Percentiles rank a stretch among this genome's conserved stretches.
Conservation (phyloP, 2,329 filamentous ascomycete genomes). For the Colletotrichum horii region DNA sequence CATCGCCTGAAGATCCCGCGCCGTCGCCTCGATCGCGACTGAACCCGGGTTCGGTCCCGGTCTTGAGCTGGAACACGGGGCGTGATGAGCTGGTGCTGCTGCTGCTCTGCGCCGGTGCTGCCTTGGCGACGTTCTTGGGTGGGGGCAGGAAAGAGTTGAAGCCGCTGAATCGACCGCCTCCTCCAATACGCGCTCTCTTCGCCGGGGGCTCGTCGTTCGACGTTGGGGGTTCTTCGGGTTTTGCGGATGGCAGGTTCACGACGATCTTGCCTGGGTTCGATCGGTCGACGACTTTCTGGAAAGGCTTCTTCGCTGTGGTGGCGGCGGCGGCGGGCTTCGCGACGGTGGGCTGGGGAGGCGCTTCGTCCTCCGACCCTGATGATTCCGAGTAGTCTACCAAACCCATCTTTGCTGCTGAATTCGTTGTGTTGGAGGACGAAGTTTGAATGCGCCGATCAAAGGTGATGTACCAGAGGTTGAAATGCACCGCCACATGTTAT, state of each 20-base stretch:
- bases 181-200: slow-evolving; percentile 69
- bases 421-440: neutral
- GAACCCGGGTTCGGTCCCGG: slow-evolving; percentile 83
- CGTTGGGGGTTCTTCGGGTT: slow-evolving; percentile 35
- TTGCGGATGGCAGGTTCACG: slow-evolving; percentile 72
- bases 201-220: slow-evolving; percentile 63
- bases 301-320: slow-evolving; percentile 56
- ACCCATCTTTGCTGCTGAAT: slow-evolving; percentile 61
- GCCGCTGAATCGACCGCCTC: slow-evolving; percentile 69
- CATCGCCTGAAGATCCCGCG: slow-evolving; percentile 26
- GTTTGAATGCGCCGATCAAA: neutral
- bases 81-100: slow-evolving; percentile 23
- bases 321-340: slow-evolving; percentile 33
- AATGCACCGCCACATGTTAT: slow-evolving; percentile 4
- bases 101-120: slow-evolving; percentile 34
- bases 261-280: slow-evolving; percentile 84
- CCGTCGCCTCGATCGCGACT: slow-evolving; percentile 69
- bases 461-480: slow-evolving; percentile 5
- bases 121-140: slow-evolving; percentile 67
- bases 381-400: slow-evolving; percentile 87
- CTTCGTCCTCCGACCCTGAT: slow-evolving; percentile 64
- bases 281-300: slow-evolving; percentile 83
- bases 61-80: slow-evolving; percentile 71
- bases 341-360: slow-evolving; percentile 27
- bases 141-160: slow-evolving; percentile 89